A percentile compares a stretch with the other conserved stretches of the same genome.
phyloP scores from a whole-genome alignment of 1,284 basidiomycete species.

The Ustilago trichophora region DNA sequence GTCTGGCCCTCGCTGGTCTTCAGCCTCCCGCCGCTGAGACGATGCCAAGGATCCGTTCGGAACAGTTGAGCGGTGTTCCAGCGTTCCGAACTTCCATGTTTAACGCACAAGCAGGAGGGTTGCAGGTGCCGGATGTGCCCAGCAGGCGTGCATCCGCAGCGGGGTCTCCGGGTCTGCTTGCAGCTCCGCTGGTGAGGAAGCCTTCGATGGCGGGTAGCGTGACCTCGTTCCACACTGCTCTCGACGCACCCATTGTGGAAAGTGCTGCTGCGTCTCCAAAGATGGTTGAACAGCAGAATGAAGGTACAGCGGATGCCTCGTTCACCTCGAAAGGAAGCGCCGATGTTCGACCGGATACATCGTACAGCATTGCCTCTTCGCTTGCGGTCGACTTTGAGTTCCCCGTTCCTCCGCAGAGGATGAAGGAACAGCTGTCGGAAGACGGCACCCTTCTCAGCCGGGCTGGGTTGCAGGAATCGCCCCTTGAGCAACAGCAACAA shows the following conservation, averaged over 20 bases:
- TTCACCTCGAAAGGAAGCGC: background rate
- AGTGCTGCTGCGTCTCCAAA: constrained; percentile 5
- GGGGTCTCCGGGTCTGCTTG: background rate
- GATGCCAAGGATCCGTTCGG: no score
- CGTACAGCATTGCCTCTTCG: constrained; percentile 39
- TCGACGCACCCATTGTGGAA: constrained; percentile 7
- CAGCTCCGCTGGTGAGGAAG: no score
- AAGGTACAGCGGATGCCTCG: background rate
- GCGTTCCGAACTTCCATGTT: background rate
- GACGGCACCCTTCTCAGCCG: constrained; percentile 44
- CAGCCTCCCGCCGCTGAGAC: constrained; percentile 9
- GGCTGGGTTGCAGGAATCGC: constrained; percentile 28
- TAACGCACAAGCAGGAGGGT: no score
- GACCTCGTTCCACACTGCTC: constrained; percentile 31
- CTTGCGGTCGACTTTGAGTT: constrained; percentile 44
- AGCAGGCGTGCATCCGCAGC: constrained; percentile 1
- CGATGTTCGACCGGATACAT: constrained; percentile 22
- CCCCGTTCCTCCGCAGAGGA: constrained; percentile 39
- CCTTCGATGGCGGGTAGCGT: constrained; percentile 19
- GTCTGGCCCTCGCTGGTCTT: constrained; percentile 45
- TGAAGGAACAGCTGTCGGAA: constrained; percentile 40
- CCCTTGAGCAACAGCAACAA: constrained; percentile 7
- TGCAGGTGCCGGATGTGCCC: constrained; percentile 7
- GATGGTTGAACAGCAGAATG: background rate
- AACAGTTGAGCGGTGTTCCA: no score